These are phyloP conservation scores for Gypsophila paniculata DNA, from an alignment of 179 eudicot species.

Conservation along the genomic window DNA sequence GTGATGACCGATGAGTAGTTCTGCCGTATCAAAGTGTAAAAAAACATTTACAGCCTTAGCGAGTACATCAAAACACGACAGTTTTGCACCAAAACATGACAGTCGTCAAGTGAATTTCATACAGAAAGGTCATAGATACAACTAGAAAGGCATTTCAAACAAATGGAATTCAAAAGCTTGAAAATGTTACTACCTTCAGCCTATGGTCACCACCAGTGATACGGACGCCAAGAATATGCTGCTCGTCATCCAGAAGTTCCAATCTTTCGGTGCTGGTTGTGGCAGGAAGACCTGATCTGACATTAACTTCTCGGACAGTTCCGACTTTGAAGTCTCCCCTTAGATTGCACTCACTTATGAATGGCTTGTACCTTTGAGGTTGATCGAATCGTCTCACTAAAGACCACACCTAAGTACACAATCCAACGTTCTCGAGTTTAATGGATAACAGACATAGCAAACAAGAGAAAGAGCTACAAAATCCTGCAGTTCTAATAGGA, in stretches of 20 bases:
- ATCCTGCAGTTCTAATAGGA: neutral
- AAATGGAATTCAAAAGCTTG: neutral
- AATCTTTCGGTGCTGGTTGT: conserved; percentile 37
- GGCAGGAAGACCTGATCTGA: conserved; percentile 40
- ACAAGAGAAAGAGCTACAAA: neutral
- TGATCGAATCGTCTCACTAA: conserved; percentile 39
- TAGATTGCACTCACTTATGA: conserved; percentile 33
- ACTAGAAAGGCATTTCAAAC: no score
- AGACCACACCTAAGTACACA: conserved; percentile 34
- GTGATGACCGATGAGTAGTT: conserved; percentile 46
- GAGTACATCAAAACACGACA: neutral
- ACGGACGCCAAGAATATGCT: conserved; percentile 31
- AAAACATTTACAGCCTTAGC: neutral
- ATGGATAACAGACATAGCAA: neutral
- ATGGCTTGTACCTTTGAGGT: conserved; percentile 41
- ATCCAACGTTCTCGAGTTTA: neutral
- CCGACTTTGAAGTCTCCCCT: conserved; percentile 36
- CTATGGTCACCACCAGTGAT: conserved; percentile 39
- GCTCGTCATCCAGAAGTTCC: conserved; percentile 38
- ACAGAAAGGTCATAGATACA: no score
- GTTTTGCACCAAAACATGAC: no score
- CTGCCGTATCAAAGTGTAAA: conserved; percentile 23
- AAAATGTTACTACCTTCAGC: conserved; percentile 22
- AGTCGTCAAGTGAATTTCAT: no score
- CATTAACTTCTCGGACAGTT: conserved; percentile 33